Evolutionary conservation across 768 basidiomycete genomes (phyloP).

Genomic region (Postia placenta): DNA sequence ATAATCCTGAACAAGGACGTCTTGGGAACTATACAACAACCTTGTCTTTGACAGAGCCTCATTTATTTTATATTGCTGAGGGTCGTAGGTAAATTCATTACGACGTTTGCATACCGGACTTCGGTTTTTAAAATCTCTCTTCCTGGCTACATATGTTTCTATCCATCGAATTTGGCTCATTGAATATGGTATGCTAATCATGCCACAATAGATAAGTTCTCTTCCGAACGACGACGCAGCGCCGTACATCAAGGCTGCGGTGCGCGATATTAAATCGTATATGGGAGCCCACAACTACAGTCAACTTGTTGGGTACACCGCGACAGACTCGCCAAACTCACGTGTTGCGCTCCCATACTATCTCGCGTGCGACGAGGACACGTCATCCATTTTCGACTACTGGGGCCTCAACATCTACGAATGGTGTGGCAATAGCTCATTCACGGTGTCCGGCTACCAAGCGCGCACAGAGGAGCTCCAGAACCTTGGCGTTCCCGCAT

Average conservation of each 20-base stretch:
- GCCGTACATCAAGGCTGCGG: conserved; percentile 3
- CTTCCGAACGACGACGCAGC: not conserved
- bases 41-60: too few species aligned
- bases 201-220: not conserved
- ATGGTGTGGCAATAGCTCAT: conserved; percentile 1
- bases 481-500: conserved; percentile 1
- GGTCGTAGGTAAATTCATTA: too few species aligned
- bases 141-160: too few species aligned
- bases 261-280: conserved; percentile 1
- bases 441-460: not conserved
- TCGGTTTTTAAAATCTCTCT: too few species aligned
- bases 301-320: conserved; percentile 4
- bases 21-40: too few species aligned
- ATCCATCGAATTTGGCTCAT: not conserved
- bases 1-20: too few species aligned
- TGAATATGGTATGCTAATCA: not conserved
- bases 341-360: conserved; percentile 1
- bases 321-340: conserved; percentile 1
- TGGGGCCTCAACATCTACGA: conserved; percentile 6
- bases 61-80: too few species aligned
- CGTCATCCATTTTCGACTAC: conserved; percentile 2
- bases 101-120: too few species aligned
- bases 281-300: not conserved
- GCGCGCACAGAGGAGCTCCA: conserved; percentile 3
- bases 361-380: conserved; percentile 2